phyloP scores from a whole-genome alignment of 495 filamentous ascomycete species.

The Rostrohypoxylon terebratum region DNA sequence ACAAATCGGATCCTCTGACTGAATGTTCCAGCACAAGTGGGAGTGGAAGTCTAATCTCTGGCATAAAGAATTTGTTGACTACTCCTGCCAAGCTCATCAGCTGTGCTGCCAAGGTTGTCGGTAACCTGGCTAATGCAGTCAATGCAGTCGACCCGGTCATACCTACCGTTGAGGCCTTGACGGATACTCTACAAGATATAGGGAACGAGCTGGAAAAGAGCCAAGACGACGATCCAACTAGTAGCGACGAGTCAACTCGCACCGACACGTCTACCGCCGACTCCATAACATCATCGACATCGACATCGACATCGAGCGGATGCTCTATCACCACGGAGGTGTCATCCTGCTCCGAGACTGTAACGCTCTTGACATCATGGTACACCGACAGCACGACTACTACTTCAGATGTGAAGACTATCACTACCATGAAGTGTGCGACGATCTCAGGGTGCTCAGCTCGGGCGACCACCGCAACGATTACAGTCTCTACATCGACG shows the following conservation, averaged over 20 bases:
- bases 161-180: not conserved
- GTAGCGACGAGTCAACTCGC: not conserved
- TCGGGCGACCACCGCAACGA: not conserved
- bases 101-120: slow-evolving; percentile 3
- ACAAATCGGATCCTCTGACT: slow-evolving; percentile 1
- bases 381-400: not conserved
- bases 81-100: slow-evolving; percentile 2
- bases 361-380: not conserved
- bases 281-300: not conserved
- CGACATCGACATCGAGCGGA: not conserved
- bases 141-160: slow-evolving; percentile 1
- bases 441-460: not conserved
- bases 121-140: not conserved
- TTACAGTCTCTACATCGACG: not conserved
- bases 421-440: not conserved
- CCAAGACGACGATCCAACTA: not conserved
- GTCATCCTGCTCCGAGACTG: not conserved
- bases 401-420: not conserved
- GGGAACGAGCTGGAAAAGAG: slow-evolving; percentile 1
- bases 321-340: not conserved
- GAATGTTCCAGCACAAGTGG: not conserved
- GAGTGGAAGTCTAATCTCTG: not conserved
- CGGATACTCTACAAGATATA: not conserved
- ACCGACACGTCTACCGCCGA: not conserved
- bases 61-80: not conserved